These are phyloP conservation scores for Phycomyces nitens DNA, from an alignment of 192 early-diverging fungal species.

Conservation along the genomic window DNA sequence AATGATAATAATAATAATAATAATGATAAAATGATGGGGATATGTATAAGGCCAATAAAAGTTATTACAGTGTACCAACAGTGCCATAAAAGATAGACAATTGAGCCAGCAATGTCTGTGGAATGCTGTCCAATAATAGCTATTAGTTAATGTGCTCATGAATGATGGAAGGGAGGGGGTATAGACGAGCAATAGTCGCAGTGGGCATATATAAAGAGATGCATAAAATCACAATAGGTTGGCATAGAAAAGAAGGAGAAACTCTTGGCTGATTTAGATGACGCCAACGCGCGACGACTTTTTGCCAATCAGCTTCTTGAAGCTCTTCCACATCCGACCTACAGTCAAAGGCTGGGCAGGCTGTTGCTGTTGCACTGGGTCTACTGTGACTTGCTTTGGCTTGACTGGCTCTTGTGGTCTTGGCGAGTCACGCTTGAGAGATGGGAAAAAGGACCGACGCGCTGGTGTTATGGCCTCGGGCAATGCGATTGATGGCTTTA, in stretches of 20 bases:
- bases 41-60: not conserved
- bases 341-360: constrained; percentile 8
- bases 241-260: constrained; percentile 1
- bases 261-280: not conserved
- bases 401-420: constrained; percentile 4
- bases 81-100: not conserved
- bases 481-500: not conserved
- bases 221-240: constrained; percentile 4
- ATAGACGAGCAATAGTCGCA: not conserved
- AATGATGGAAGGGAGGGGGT: not conserved
- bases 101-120: not conserved
- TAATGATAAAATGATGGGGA: not conserved
- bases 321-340: constrained; percentile 26
- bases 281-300: constrained; percentile 26
- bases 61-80: not conserved
- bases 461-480: constrained; percentile 2
- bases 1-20: not conserved
- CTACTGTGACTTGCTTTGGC: not conserved
- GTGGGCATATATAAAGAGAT: not conserved
- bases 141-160: not conserved
- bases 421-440: constrained; percentile 14
- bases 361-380: not conserved
- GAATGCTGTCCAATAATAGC: not conserved
- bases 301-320: constrained; percentile 23
- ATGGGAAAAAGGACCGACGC: constrained; percentile 17